Base-by-base conservation (phyloP, 805 yeast species). In the Spathaspora boniae region DNA sequence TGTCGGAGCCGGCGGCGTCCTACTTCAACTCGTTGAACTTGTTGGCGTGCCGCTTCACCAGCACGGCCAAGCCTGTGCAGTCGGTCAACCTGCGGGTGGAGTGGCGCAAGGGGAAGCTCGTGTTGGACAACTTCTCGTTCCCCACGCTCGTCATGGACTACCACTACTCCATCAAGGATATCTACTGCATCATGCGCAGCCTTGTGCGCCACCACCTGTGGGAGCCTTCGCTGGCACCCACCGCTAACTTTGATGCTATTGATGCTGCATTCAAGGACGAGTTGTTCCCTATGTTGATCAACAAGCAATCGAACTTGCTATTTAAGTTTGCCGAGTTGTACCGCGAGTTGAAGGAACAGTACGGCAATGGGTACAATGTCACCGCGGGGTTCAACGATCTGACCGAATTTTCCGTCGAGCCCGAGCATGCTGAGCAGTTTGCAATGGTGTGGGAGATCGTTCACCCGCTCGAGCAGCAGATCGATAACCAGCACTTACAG, bases 101-200 rank as follows among this genome's bases (percentile, higher is more conserved):
- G n/a, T n/a, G n/a, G n/a, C n/a, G n/a, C n/a, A n/a, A n/a, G 9
- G 35, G n/a, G 25, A 27, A 20, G n/a, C 14, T 20, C 6, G 12
- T 29, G 9, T 9, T 16, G 33, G 26, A 34, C 27, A 7, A 33
- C 16, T 16, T 20, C 8, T 20, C 20, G 15, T 4, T 9, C 15
- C 5, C 14, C 11, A n/a, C 29, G 11, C 15, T 12, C 8, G 20
- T 22, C 9, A 20, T 38, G 14, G 35, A 42, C 23, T 38, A 42
- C 29, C 26, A 38, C 19, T 38, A 33, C 21, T 25, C 29, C 8
- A 22, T 42, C 9, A 33, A 34, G 12, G 40, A 42, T 25, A 15
- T 42, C 6, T 38, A 33, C 25, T 25, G 6, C 16, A 38, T 26
- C 8, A 28, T 37, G 17, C 9, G 14, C 7, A 25, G 28, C n/a